A percentile compares a stretch with the other conserved stretches of the same genome.
These are phyloP conservation scores for Xylaria scruposa DNA, from an alignment of 495 filamentous ascomycete species.

Conservation along the genomic window DNA sequence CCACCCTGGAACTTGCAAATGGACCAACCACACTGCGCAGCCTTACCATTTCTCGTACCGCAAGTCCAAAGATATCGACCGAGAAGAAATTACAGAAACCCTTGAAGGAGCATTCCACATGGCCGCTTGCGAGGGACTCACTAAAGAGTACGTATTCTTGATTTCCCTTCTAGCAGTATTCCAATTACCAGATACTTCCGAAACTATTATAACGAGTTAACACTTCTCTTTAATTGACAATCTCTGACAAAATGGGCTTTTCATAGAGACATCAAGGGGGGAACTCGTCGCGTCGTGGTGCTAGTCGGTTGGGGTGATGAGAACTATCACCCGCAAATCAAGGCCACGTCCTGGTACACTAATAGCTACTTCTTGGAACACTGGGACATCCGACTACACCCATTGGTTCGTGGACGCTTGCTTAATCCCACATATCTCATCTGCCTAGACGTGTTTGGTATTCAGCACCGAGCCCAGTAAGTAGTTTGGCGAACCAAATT, in stretches of 20 bases:
- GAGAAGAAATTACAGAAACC: background rate
- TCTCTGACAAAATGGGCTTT: background rate
- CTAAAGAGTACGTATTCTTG: background rate
- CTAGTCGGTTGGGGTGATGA: slow-evolving; percentile 19
- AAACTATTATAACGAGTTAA: background rate
- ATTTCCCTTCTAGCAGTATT: too few relatives aligned
- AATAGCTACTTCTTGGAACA: background rate
- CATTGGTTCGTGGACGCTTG: background rate
- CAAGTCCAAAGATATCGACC: slow-evolving; percentile 1
- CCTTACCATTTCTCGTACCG: slow-evolving; percentile 21
- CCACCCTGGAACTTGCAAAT: slow-evolving; percentile 12
- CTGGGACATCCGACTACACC: slow-evolving; percentile 11
- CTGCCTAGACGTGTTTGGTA: slow-evolving; percentile 10
- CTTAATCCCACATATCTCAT: background rate
- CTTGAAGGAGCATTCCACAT: background rate
- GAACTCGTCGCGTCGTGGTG: background rate
- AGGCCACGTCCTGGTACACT: slow-evolving; percentile 10
- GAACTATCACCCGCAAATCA: slow-evolving; percentile 8
- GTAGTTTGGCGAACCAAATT: background rate
- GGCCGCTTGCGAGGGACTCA: background rate
- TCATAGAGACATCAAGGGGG: background rate
- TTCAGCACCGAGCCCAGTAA: slow-evolving; percentile 21
- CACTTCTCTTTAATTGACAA: too few relatives aligned
- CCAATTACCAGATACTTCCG: background rate
- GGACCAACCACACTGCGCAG: background rate